These are phyloP conservation scores for Cutaneotrichosporon cutaneum DNA, from an alignment of 1,284 basidiomycete genomes.

Conservation along the genomic window DNA sequence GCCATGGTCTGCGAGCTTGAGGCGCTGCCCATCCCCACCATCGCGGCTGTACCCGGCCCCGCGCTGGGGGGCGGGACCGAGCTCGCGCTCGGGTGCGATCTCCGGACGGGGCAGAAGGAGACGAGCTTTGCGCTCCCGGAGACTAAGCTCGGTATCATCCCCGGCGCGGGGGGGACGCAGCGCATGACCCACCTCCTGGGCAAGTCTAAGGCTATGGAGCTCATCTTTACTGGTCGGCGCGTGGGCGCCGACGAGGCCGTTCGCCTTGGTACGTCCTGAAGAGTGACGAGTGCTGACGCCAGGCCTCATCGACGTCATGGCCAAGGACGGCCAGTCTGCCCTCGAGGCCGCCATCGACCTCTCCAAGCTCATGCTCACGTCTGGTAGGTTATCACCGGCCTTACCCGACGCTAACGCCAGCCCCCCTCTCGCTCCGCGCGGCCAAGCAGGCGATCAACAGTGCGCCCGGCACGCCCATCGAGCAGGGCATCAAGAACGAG, in stretches of 20 bases:
- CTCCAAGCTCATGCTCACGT: conserved; percentile 41
- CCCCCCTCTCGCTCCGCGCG: conserved; percentile 81
- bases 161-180: conserved; percentile 92
- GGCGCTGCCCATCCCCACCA: conserved; percentile 77
- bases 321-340: conserved; percentile 51
- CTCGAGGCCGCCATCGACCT: conserved; percentile 36
- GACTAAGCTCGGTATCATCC: conserved; percentile 84
- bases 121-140: conserved; percentile 71
- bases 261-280: conserved; percentile 63
- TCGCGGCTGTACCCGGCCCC: conserved; percentile 89
- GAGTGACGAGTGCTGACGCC: conserved; percentile 45
- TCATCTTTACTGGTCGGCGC: conserved; percentile 74
- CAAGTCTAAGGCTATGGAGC: conserved; percentile 76
- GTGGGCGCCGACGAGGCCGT: conserved; percentile 68
- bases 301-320: conserved; percentile 58
- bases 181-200: conserved; percentile 79
- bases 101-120: conserved; percentile 76
- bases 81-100: conserved; percentile 79
- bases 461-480: conserved; percentile 71
- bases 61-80: conserved; percentile 90
- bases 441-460: conserved; percentile 85
- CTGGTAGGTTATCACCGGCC: conserved; percentile 19
- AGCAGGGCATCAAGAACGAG: conserved; percentile 84
- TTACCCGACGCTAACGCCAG: conserved; percentile 57
- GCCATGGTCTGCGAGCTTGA: conserved; percentile 71